Evolutionary conservation across 495 filamentous ascomycete genomes (phyloP).

Genomic region (Penicillium angulare): DNA sequence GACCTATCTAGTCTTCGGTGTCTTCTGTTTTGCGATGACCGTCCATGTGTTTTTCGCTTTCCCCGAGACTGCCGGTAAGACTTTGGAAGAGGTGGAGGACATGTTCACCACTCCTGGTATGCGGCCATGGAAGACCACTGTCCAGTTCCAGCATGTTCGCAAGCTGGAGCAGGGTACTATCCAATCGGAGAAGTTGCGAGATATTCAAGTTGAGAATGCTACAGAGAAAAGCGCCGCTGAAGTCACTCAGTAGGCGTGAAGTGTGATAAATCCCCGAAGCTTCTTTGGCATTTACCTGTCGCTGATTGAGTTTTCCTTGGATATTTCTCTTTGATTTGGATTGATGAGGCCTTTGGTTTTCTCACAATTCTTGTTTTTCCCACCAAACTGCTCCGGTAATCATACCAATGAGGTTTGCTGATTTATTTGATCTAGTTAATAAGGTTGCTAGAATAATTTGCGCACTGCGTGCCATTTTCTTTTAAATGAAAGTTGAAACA

Average conservation of each 20-base stretch:
- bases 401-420: no score
- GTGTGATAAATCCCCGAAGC: no score
- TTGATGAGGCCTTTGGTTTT: no score
- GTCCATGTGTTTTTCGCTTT: constrained; percentile 79
- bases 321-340: no score
- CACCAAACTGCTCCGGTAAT: no score
- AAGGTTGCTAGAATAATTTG: no score
- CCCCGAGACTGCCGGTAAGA: constrained; percentile 80
- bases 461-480: no score
- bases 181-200: constrained; percentile 28
- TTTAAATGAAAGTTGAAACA: no score
- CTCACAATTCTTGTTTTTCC: no score
- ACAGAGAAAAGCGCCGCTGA: neutral
- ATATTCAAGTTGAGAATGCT: constrained; percentile 13
- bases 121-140: constrained; percentile 65
- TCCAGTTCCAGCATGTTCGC: constrained; percentile 32
- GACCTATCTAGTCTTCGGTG: constrained; percentile 72
- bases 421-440: no score
- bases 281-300: no score
- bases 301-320: no score
- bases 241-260: neutral
- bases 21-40: constrained; percentile 70
- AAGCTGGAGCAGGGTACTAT: constrained; percentile 27
- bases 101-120: constrained; percentile 66
- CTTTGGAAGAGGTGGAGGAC: constrained; percentile 70